A percentile compares a stretch with the other conserved stretches of the same genome.
Conservation (phyloP, 768 basidiomycete species). For the Leccinum rimulosum region DNA sequence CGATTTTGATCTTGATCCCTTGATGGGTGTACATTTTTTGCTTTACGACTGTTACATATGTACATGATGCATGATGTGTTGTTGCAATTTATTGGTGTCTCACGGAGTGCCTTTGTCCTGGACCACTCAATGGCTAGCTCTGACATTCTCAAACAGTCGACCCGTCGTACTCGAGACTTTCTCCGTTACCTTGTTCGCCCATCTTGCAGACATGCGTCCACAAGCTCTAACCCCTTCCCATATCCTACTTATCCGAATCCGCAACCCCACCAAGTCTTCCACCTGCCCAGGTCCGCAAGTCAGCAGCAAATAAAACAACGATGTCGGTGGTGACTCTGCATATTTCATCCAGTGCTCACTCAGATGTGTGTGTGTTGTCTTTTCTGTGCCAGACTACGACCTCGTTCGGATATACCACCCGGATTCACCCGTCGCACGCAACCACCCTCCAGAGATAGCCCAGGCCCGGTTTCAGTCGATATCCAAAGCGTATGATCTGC, state of each 20-base stretch:
- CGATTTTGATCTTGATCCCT: not conserved
- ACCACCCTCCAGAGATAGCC: constrained; percentile 44
- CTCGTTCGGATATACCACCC: constrained; percentile 80
- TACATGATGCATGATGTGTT: not conserved
- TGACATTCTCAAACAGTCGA: constrained; percentile 4
- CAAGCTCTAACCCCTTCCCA: constrained; percentile 40
- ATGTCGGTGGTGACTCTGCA: constrained; percentile 43
- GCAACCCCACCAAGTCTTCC: constrained; percentile 63
- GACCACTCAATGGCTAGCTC: constrained; percentile 6
- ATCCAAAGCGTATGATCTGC: constrained; percentile 61
- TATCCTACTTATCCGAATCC: constrained; percentile 51
- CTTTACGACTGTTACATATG: not conserved
- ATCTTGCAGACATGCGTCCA: constrained; percentile 19
- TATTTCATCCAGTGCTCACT: constrained; percentile 1
- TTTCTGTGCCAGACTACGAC: constrained; percentile 57
- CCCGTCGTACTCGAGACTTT: constrained; percentile 4
- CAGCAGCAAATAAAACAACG: constrained; percentile 54
- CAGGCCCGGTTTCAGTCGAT: constrained; percentile 71
- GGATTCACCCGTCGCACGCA: constrained; percentile 51
- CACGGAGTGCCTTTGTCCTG: not conserved
- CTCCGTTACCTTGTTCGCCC: constrained; percentile 2
- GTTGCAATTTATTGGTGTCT: not conserved
- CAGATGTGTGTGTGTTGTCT: not conserved
- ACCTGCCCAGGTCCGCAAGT: constrained; percentile 51
- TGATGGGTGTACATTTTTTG: not conserved